Conservation (phyloP, 2,329 filamentous ascomycete genomes). For the Fusarium sp. region DNA sequence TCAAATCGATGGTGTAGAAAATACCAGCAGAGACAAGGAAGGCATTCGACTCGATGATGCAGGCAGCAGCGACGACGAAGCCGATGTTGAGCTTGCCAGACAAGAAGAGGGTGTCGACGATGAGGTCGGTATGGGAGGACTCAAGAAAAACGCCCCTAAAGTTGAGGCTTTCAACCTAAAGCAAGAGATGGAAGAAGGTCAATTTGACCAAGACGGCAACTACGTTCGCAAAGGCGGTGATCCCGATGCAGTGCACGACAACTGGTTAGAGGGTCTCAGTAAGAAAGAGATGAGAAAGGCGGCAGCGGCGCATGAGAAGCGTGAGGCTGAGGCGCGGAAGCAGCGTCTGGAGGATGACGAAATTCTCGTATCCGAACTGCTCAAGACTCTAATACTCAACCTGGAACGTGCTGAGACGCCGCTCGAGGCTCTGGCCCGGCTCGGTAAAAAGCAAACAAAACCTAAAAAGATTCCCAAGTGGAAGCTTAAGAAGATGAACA, state of each 20-base stretch:
- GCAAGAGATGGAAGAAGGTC: slow-evolving; percentile 89
- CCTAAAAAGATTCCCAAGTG: slow-evolving; percentile 71
- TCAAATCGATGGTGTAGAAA: slow-evolving; percentile 83
- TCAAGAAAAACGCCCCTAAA: slow-evolving; percentile 93
- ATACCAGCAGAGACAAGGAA: slow-evolving; percentile 78
- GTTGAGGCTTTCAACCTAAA: slow-evolving; percentile 97
- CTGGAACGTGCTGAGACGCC: slow-evolving; percentile 87
- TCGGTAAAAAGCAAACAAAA: slow-evolving; percentile 76
- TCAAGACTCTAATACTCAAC: slow-evolving; percentile 77
- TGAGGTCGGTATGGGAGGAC: slow-evolving; percentile 88
- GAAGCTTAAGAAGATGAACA: slow-evolving; percentile 76
- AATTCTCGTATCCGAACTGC: slow-evolving; percentile 77
- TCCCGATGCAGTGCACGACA: slow-evolving; percentile 89
- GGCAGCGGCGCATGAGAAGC: slow-evolving; percentile 85
- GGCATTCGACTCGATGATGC: slow-evolving; percentile 72
- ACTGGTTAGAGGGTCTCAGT: slow-evolving; percentile 90
- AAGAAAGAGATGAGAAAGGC: slow-evolving; percentile 94
- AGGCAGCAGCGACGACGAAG: slow-evolving; percentile 70
- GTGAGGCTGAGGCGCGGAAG: slow-evolving; percentile 80
- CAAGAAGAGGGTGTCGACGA: slow-evolving; percentile 84
- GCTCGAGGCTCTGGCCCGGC: slow-evolving; percentile 85
- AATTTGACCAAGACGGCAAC: slow-evolving; percentile 91
- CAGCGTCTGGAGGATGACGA: slow-evolving; percentile 80
- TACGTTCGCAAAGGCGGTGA: slow-evolving; percentile 90
- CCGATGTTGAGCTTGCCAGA: slow-evolving; percentile 77